phyloP scores from a whole-genome alignment of 2,329 filamentous ascomycete genomes.

The Harringtonia aguacate region DNA sequence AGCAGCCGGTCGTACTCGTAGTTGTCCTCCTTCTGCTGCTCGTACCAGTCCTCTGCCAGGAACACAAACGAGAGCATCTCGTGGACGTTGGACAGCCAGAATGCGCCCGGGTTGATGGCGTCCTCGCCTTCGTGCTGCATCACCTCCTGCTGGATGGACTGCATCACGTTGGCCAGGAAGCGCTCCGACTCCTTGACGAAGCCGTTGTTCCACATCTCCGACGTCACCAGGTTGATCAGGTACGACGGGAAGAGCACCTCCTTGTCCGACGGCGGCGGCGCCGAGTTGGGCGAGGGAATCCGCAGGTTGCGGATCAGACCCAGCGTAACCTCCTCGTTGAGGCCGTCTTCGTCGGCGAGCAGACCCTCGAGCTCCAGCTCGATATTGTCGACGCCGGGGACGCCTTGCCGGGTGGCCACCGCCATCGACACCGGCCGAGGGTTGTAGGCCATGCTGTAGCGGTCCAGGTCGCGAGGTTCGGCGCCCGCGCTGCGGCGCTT shows the following conservation, averaged over 20 bases:
- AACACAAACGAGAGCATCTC: constrained; percentile 99
- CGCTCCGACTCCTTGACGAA: constrained; percentile 99
- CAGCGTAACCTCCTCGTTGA: constrained; percentile 96
- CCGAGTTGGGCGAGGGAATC: constrained; percentile 81
- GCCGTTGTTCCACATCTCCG: constrained; percentile 99
- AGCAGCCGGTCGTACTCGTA: constrained; percentile 96
- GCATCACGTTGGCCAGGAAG: constrained; percentile 98
- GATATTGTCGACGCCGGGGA: constrained; percentile 69
- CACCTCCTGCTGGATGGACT: constrained; percentile 97
- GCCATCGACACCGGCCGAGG: constrained; percentile 96
- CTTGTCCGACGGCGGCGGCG: constrained; percentile 89
- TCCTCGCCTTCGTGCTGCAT: constrained; percentile 98
- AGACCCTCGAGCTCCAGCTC: constrained; percentile 91
- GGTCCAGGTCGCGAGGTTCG: constrained; percentile 74
- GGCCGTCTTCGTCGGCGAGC: constrained; percentile 85
- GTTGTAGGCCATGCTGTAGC: constrained; percentile 88
- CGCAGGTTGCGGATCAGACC: constrained; percentile 93
- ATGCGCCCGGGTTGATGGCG: constrained; percentile 91
- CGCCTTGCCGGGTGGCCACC: constrained; percentile 58
- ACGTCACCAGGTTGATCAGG: constrained; percentile 96
- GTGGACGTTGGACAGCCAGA: constrained; percentile 98
- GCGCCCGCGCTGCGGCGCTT: constrained; percentile 88
- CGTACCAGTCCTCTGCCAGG: constrained; percentile 98
- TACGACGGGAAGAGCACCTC: constrained; percentile 98
- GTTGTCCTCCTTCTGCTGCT: constrained; percentile 97